phyloP scores from a whole-genome alignment of 306 rosid species.

The Luffa acutangula region DNA sequence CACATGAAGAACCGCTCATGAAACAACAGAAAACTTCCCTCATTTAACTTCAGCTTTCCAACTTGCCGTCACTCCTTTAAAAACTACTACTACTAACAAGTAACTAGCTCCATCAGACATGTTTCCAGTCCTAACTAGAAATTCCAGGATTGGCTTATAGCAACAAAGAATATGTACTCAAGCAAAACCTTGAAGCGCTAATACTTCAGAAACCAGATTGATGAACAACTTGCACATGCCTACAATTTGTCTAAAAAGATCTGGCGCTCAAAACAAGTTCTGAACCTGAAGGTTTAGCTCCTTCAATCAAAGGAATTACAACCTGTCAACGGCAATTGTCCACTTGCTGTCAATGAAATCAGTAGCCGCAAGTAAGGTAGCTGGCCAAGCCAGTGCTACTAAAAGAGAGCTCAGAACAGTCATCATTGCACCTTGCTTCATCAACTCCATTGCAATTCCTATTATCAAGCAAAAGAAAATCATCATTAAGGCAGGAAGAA shows the following conservation, averaged over 20 bases:
- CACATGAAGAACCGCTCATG: background rate
- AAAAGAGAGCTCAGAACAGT: conserved; percentile 34
- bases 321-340: conserved; percentile 45
- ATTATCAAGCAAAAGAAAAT: conserved; percentile 5
- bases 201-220: background rate
- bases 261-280: background rate
- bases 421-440: conserved; percentile 50
- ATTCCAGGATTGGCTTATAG: background rate
- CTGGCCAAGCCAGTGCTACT: conserved; percentile 42
- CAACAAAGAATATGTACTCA: background rate
- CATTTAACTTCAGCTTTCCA: background rate
- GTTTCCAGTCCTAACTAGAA: background rate
- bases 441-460: conserved; percentile 36
- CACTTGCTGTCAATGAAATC: conserved; percentile 46
- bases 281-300: background rate
- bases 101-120: background rate
- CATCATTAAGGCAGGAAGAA: background rate
- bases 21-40: background rate
- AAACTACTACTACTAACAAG: background rate
- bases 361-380: conserved; percentile 30
- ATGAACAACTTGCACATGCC: conserved; percentile 1
- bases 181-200: background rate
- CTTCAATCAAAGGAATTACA: background rate
- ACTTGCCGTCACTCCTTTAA: background rate
- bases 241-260: background rate